These are phyloP conservation scores for Aspergillus piperis DNA, from an alignment of 2,329 filamentous ascomycete species.

Conservation along the genomic window DNA sequence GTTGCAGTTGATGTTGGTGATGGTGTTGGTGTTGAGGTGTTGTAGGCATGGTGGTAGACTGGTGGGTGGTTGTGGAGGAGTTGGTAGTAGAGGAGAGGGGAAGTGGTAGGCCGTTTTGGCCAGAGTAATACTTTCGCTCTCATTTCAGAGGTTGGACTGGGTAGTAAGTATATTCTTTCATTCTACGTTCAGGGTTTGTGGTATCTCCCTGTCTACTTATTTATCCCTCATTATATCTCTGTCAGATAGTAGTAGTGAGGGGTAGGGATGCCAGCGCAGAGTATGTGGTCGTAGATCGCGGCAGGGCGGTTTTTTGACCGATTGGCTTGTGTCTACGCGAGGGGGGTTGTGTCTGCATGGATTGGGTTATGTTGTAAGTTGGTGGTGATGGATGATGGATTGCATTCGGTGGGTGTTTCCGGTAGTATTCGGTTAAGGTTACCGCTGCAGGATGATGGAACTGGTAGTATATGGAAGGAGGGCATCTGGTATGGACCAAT, in stretches of 20 bases:
- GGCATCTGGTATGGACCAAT: too few relatives aligned
- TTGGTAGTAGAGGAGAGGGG: background rate
- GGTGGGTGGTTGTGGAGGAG: background rate
- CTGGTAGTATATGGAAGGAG: too few relatives aligned
- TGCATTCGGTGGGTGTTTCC: background rate
- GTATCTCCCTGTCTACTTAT: background rate
- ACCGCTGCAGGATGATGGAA: constrained; percentile 1
- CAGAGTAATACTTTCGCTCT: background rate
- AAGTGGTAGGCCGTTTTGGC: constrained; percentile 3
- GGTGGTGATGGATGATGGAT: background rate
- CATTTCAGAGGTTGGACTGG: background rate
- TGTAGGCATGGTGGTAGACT: background rate
- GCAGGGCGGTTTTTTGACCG: background rate
- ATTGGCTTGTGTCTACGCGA: background rate
- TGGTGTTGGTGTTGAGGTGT: background rate
- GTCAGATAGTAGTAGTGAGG: background rate
- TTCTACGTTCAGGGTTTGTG: background rate
- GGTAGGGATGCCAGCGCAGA: background rate
- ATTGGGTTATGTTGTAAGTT: background rate
- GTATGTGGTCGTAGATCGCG: background rate
- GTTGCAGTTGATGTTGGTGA: constrained; percentile 4
- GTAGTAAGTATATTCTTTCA: background rate
- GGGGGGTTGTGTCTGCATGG: background rate
- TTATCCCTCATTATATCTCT: background rate
- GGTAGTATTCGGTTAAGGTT: constrained; percentile 10